phyloP scores from a whole-genome alignment of 805 yeast genomes.

The Dipodascus geniculatus region DNA sequence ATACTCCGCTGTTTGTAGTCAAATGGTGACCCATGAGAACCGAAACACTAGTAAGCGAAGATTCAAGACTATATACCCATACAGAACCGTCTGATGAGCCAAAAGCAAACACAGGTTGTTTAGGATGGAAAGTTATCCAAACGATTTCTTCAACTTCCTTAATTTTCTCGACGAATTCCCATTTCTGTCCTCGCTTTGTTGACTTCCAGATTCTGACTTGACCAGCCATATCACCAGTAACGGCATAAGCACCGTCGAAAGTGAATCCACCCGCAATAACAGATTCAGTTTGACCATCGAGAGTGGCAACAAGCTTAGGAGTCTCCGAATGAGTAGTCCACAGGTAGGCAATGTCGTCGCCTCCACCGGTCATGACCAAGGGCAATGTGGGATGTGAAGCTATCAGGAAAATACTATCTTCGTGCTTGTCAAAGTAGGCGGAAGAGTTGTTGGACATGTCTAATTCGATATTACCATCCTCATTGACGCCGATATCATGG shows the following conservation, averaged over 20 bases:
- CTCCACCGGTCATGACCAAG: constrained; percentile 83
- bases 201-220: constrained; percentile 62
- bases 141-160: constrained; percentile 86
- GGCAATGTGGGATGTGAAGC: constrained; percentile 78
- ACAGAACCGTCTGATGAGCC: constrained; percentile 91
- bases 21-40: constrained; percentile 48
- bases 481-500: constrained; percentile 29
- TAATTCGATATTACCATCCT: constrained; percentile 51
- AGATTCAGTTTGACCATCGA: constrained; percentile 78
- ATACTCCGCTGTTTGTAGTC: constrained; percentile 72
- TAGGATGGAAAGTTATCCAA: constrained; percentile 76
- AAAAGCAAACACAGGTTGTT: constrained; percentile 67
- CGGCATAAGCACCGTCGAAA: constrained; percentile 62
- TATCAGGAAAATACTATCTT: constrained; percentile 77
- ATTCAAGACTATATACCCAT: constrained; percentile 76
- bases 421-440: constrained; percentile 80
- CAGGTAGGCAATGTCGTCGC: constrained; percentile 76
- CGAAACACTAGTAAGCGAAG: constrained; percentile 40
- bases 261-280: constrained; percentile 80
- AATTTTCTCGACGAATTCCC: constrained; percentile 59
- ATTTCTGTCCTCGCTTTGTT: constrained; percentile 66
- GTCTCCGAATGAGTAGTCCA: constrained; percentile 82
- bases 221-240: constrained; percentile 95
- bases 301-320: constrained; percentile 63
- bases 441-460: constrained; percentile 86